These are phyloP conservation scores for Eucalyptus sp. DNA, from an alignment of 345 rosid genomes.

Conservation along the genomic window DNA sequence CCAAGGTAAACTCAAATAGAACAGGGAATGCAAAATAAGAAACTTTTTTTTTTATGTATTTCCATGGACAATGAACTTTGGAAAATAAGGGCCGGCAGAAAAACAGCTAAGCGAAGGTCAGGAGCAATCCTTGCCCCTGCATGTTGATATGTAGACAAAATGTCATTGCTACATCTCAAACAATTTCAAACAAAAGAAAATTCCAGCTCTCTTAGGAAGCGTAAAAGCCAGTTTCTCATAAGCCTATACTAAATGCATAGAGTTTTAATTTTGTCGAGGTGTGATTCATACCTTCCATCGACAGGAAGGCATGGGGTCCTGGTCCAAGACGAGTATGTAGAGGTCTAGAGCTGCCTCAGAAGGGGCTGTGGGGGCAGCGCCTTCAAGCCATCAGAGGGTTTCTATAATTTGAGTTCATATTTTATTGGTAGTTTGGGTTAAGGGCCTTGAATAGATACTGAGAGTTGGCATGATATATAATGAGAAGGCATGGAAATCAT, in stretches of 20 bases:
- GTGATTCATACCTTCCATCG: too few species aligned
- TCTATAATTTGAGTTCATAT: too few species aligned
- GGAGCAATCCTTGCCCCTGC: constrained; percentile 82
- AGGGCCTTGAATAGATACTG: too few species aligned
- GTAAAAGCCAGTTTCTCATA: neutral
- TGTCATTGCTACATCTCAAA: neutral
- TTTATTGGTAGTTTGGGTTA: too few species aligned
- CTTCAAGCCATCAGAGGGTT: too few species aligned
- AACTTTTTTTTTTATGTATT: constrained; percentile 58
- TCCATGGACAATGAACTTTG: constrained; percentile 95
- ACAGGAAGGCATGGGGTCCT: too few species aligned
- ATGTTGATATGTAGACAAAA: neutral
- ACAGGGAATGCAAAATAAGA: neutral
- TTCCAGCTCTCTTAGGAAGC: neutral
- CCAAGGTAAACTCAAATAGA: neutral
- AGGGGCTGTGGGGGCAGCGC: too few species aligned
- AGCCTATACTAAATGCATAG: neutral
- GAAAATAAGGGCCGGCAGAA: constrained; percentile 94
- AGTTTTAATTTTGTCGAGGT: too few species aligned
- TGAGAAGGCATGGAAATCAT: too few species aligned
- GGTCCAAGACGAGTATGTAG: too few species aligned
- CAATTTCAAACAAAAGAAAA: neutral
- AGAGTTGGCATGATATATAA: too few species aligned
- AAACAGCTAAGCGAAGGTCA: constrained; percentile 73
- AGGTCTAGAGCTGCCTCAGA: too few species aligned